Conservation (phyloP, 2,329 filamentous ascomycete species). For the Aciculosporium take region DNA sequence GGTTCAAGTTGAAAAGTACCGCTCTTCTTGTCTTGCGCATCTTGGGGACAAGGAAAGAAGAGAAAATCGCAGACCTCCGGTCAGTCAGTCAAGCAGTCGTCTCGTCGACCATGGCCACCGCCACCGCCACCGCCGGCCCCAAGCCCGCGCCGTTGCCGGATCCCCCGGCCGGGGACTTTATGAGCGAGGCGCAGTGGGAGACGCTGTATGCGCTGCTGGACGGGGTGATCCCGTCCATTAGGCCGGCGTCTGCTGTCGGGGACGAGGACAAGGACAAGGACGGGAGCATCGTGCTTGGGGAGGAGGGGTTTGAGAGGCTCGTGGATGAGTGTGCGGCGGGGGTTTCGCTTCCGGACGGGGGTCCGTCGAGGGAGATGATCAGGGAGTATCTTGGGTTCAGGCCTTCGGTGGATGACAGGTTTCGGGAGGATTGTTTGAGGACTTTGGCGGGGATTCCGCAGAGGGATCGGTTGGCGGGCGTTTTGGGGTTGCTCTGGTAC, state of each 20-base stretch:
- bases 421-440: constrained; percentile 34
- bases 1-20: too few relatives aligned
- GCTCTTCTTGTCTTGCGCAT: too few relatives aligned
- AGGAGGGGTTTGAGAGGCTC: constrained; percentile 33
- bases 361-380: constrained; percentile 29
- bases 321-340: constrained; percentile 24
- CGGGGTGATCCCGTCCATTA: constrained; percentile 46
- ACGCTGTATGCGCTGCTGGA: constrained; percentile 41
- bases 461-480: constrained; percentile 22
- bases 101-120: too few relatives aligned
- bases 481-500: constrained; percentile 30
- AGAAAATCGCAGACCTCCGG: too few relatives aligned
- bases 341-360: constrained; percentile 23
- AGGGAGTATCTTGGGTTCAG: constrained; percentile 38
- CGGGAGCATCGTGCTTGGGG: constrained; percentile 22
- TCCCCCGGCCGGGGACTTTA: constrained; percentile 21
- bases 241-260: constrained; percentile 22
- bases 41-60: too few relatives aligned
- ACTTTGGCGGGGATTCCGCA: constrained; percentile 24
- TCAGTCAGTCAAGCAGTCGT: too few relatives aligned
- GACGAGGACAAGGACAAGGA: constrained; percentile 25
- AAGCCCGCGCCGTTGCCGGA: constrained; percentile 13
- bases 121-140: background rate
- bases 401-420: constrained; percentile 35
- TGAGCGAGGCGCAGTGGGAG: constrained; percentile 37